These are phyloP conservation scores for Apostasia ramifera DNA, from an alignment of 106 monocot species.

Conservation along the genomic window DNA sequence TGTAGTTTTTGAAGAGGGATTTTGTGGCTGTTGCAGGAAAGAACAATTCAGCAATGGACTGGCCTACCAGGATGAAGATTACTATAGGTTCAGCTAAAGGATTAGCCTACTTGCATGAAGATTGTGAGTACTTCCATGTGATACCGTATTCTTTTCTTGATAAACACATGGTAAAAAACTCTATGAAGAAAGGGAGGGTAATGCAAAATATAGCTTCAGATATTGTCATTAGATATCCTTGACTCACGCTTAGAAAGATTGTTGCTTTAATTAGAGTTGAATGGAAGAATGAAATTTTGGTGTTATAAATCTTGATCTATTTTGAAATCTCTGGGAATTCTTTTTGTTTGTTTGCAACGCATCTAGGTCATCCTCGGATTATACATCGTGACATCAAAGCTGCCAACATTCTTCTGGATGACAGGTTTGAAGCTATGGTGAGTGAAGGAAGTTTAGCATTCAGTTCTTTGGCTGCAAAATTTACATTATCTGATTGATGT, in stretches of 20 bases:
- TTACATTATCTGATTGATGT: neutral
- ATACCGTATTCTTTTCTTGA: too few relatives aligned
- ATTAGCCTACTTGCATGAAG: constrained; percentile 90
- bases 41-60: constrained; percentile 56
- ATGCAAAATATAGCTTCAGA: too few relatives aligned
- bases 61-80: constrained; percentile 70
- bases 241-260: too few relatives aligned
- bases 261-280: too few relatives aligned
- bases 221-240: too few relatives aligned
- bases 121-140: constrained; percentile 43
- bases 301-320: too few relatives aligned
- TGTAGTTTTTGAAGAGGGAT: neutral
- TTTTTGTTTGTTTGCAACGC: neutral
- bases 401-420: constrained; percentile 71
- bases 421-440: constrained; percentile 85
- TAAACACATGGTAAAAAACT: too few relatives aligned
- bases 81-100: constrained; percentile 88
- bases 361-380: constrained; percentile 70
- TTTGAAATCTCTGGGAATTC: too few relatives aligned
- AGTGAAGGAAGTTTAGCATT: neutral
- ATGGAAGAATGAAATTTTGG: too few relatives aligned
- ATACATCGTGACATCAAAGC: constrained; percentile 91
- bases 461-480: too few relatives aligned
- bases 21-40: constrained; percentile 33
- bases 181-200: too few relatives aligned